Conservation (phyloP, 805 yeast species). For the Wickerhamomyces xylosicus region DNA sequence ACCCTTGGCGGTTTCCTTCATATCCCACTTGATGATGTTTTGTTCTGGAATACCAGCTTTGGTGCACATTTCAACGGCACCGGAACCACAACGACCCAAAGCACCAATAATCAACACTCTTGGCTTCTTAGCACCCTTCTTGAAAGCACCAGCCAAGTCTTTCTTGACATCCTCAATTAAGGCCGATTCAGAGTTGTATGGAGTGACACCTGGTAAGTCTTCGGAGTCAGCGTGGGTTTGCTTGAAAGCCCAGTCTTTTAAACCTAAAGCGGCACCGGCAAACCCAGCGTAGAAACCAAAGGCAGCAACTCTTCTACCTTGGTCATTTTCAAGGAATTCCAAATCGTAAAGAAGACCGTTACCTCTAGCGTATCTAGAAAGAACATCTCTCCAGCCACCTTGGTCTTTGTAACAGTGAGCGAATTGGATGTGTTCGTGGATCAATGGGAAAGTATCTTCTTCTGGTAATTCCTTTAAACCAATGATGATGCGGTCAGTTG, state of each 20-base stretch:
- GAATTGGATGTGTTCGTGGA: constrained; percentile 95
- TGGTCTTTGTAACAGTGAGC: constrained; percentile 99
- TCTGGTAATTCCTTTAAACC: constrained; percentile 97
- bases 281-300: constrained; percentile 99
- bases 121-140: constrained; percentile 59
- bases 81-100: constrained; percentile 96
- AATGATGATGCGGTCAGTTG: constrained; percentile 77
- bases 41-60: constrained; percentile 83
- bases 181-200: constrained; percentile 72
- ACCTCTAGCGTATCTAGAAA: constrained; percentile 84
- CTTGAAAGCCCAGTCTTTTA: constrained; percentile 90
- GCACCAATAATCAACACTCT: constrained; percentile 90
- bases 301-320: constrained; percentile 98
- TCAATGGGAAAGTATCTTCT: constrained; percentile 76
- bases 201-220: constrained; percentile 70
- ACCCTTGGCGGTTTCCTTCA: constrained; percentile 91
- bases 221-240: constrained; percentile 57
- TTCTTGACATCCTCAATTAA: constrained; percentile 63
- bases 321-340: constrained; percentile 88
- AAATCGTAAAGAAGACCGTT: constrained; percentile 86
- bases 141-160: constrained; percentile 46
- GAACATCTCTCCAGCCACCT: constrained; percentile 92
- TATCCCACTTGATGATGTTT: constrained; percentile 89
- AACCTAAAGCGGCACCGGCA: constrained; percentile 97
- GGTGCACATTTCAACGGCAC: constrained; percentile 78